A percentile compares a stretch with the other conserved stretches of the same genome.
Evolutionary conservation across 306 rosid species (phyloP).

Genomic region (Quillaja saponaria): DNA sequence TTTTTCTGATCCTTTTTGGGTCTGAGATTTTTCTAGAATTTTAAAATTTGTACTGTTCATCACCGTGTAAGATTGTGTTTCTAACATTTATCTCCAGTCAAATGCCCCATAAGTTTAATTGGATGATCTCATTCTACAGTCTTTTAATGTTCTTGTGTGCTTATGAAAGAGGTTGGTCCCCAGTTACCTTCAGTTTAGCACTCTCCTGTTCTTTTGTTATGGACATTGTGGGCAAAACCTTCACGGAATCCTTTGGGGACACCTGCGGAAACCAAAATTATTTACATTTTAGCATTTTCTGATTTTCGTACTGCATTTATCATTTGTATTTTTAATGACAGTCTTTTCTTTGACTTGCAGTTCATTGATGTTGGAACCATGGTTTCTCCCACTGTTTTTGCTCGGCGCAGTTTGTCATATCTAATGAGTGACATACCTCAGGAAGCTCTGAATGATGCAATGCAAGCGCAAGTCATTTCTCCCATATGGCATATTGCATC

Average conservation of each 20-base stretch:
- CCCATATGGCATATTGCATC: constrained; percentile 81
- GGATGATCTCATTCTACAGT: neutral
- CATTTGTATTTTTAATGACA: neutral
- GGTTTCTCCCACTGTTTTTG: constrained; percentile 73
- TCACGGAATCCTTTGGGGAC: constrained; percentile 1
- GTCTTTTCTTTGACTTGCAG: constrained; percentile 38
- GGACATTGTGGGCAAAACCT: neutral
- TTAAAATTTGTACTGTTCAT: no score
- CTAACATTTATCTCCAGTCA: neutral
- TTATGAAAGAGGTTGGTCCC: no score
- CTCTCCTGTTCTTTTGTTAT: no score
- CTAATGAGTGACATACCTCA: constrained; percentile 70
- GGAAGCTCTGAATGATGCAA: constrained; percentile 68
- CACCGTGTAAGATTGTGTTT: no score
- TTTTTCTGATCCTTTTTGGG: neutral
- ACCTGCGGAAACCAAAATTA: constrained; percentile 10
- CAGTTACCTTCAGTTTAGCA: no score
- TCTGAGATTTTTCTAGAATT: constrained; percentile 6
- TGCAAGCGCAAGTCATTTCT: constrained; percentile 70
- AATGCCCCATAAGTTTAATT: neutral
- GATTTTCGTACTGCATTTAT: neutral
- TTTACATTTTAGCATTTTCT: neutral
- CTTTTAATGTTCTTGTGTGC: no score
- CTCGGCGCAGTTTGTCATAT: constrained; percentile 67
- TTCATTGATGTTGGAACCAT: constrained; percentile 71